Percentiles rank a stretch among this genome's conserved stretches.
Conservation (phyloP, 1,284 basidiomycete species). For the Apiotrichum brassicae region DNA sequence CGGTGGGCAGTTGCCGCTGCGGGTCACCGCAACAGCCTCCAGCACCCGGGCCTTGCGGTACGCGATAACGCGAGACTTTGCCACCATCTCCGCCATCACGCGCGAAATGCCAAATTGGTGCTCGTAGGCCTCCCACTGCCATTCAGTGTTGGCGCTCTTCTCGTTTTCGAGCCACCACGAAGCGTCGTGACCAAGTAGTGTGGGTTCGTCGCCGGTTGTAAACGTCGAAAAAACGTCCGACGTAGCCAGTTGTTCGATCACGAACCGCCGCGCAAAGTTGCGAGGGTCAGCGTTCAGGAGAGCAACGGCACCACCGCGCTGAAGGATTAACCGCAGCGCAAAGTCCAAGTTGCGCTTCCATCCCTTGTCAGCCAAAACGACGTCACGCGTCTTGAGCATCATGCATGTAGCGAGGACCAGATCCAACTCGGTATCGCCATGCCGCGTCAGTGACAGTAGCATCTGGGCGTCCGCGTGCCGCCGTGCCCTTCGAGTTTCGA, state of each 20-base stretch:
- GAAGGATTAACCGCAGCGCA: constrained; percentile 13
- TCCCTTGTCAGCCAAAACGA: constrained; percentile 7
- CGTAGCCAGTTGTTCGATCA: constrained; percentile 18
- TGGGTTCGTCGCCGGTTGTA: constrained; percentile 16
- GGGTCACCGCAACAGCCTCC: neutral
- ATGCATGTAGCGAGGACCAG: constrained; percentile 14
- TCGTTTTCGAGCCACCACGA: constrained; percentile 18
- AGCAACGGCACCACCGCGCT: constrained; percentile 13
- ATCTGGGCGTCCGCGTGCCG: constrained; percentile 9
- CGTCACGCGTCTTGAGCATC: constrained; percentile 14
- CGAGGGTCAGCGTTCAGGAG: constrained; percentile 4
- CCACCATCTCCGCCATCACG: constrained; percentile 18
- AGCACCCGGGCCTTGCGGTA: constrained; percentile 9
- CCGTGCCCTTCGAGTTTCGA: constrained; percentile 3
- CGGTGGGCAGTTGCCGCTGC: neutral
- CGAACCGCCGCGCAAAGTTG: constrained; percentile 17
- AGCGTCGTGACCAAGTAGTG: constrained; percentile 10
- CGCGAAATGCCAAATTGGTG: constrained; percentile 17
- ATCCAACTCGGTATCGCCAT: constrained; percentile 7
- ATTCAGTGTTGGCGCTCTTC: constrained; percentile 2
- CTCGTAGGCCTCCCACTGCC: constrained; percentile 19
- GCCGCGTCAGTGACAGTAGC: constrained; percentile 6
- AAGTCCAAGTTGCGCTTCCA: constrained; percentile 18
- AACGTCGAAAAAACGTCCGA: constrained; percentile 20
- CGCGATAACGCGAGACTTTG: constrained; percentile 10